These are phyloP conservation scores for Phytophthora tubulina DNA, from an alignment of 352 stramenopile genomes.

Conservation along the genomic window DNA sequence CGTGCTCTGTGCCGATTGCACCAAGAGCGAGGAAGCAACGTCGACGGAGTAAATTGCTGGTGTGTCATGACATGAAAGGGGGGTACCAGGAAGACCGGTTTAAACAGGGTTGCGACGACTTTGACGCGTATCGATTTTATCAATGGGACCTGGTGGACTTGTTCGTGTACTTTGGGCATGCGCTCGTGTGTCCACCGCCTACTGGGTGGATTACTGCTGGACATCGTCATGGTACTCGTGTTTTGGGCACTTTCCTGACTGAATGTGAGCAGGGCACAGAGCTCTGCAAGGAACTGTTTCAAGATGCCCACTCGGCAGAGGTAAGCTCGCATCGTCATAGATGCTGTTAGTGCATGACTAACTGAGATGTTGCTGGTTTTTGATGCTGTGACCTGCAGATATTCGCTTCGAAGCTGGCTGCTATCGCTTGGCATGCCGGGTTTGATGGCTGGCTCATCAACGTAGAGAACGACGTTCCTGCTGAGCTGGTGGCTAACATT, in stretches of 20 bases:
- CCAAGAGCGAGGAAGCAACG: constrained; percentile 28
- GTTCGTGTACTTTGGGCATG: constrained; percentile 70
- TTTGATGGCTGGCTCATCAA: constrained; percentile 80
- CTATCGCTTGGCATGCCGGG: constrained; percentile 48
- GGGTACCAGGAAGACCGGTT: constrained; percentile 55
- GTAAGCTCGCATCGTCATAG: constrained; percentile 16
- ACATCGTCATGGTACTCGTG: constrained; percentile 55
- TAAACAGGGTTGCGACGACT: constrained; percentile 47
- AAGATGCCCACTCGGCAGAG: constrained; percentile 37
- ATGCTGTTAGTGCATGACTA: not conserved
- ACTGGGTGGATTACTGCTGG: constrained; percentile 55
- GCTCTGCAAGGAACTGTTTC: constrained; percentile 43
- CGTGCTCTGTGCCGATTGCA: constrained; percentile 41
- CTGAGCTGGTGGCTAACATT: constrained; percentile 39
- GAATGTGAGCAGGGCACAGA: constrained; percentile 46
- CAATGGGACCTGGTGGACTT: constrained; percentile 66
- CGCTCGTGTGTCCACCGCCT: constrained; percentile 58
- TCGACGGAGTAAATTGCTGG: constrained; percentile 58
- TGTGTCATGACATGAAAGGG: constrained; percentile 70
- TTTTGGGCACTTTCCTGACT: constrained; percentile 61
- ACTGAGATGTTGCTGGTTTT: not conserved
- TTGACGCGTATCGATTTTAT: constrained; percentile 58
- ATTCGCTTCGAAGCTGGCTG: constrained; percentile 49
- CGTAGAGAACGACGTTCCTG: constrained; percentile 56
- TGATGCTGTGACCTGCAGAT: constrained; percentile 23